These are phyloP conservation scores for Excoecaria cochinchinensis DNA, from an alignment of 345 rosid species.

Conservation along the genomic window DNA sequence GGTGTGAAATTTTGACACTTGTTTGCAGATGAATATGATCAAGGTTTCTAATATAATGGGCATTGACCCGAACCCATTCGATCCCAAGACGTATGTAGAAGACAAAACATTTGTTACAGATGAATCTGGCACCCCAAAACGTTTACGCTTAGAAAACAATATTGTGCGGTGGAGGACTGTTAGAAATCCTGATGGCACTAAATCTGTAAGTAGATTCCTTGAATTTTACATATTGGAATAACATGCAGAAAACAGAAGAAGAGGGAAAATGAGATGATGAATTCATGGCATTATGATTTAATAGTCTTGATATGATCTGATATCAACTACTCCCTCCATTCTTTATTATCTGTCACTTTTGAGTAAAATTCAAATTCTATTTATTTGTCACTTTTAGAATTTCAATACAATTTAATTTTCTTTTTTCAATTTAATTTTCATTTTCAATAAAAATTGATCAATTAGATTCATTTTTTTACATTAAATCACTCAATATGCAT, in stretches of 20 bases:
- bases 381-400: too few species aligned
- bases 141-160: constrained; percentile 86
- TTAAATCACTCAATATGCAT: too few species aligned
- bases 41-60: constrained; percentile 99
- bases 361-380: too few species aligned
- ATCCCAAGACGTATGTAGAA: constrained; percentile 88
- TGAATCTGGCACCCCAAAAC: constrained; percentile 76
- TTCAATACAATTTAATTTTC: too few species aligned
- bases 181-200: constrained; percentile 62
- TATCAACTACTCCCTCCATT: too few species aligned
- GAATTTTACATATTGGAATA: constrained; percentile 5
- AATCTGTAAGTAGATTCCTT: constrained; percentile 59
- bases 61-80: constrained; percentile 86
- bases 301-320: too few species aligned
- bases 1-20: neutral
- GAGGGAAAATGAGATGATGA: too few species aligned
- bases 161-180: constrained; percentile 86
- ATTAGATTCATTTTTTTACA: too few species aligned
- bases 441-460: too few species aligned
- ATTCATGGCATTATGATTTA: neutral
- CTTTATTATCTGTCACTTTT: too few species aligned
- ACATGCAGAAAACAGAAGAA: neutral
- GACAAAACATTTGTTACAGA: constrained; percentile 84
- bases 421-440: too few species aligned
- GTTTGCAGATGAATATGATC: constrained; percentile 82